Percentiles rank a stretch among this genome's conserved stretches.
These are phyloP conservation scores for Ascochyta viciae-villosae DNA, from an alignment of 2,329 filamentous ascomycete genomes.

Conservation along the genomic window DNA sequence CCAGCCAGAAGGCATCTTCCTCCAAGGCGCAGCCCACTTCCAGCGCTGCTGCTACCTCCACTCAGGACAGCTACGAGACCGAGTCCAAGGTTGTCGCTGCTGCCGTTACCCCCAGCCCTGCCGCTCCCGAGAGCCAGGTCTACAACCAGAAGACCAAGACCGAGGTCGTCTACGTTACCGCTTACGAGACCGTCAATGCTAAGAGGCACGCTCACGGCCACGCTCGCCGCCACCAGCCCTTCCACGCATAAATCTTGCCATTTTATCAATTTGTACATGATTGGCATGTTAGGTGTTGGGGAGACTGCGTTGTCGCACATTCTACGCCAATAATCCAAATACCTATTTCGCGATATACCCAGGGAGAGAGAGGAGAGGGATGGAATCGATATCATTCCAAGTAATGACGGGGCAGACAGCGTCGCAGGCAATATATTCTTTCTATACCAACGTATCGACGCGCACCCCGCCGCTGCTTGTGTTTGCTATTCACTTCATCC, in stretches of 20 bases:
- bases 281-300: slow-evolving; percentile 29
- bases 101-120: slow-evolving; percentile 36
- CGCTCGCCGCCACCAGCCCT: slow-evolving; percentile 39
- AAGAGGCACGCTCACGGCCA: slow-evolving; percentile 45
- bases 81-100: slow-evolving; percentile 30
- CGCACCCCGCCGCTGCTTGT: slow-evolving; percentile 37
- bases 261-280: slow-evolving; percentile 22
- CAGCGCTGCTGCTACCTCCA: slow-evolving; percentile 17
- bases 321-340: slow-evolving; percentile 35
- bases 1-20: slow-evolving; percentile 17
- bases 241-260: slow-evolving; percentile 40
- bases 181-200: slow-evolving; percentile 40
- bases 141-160: slow-evolving; percentile 34
- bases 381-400: slow-evolving; percentile 31
- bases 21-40: slow-evolving; percentile 14
- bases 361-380: slow-evolving; percentile 29
- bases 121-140: slow-evolving; percentile 14
- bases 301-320: slow-evolving; percentile 30
- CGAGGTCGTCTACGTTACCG: slow-evolving; percentile 43
- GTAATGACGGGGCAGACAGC: slow-evolving; percentile 49
- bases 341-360: slow-evolving; percentile 41
- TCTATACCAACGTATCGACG: slow-evolving; percentile 36
- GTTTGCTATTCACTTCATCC: slow-evolving; percentile 13
- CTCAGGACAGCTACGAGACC: slow-evolving; percentile 15
- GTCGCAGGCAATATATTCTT: slow-evolving; percentile 48